Base-by-base conservation (phyloP, 805 yeast genomes). In the Candida maesae region DNA sequence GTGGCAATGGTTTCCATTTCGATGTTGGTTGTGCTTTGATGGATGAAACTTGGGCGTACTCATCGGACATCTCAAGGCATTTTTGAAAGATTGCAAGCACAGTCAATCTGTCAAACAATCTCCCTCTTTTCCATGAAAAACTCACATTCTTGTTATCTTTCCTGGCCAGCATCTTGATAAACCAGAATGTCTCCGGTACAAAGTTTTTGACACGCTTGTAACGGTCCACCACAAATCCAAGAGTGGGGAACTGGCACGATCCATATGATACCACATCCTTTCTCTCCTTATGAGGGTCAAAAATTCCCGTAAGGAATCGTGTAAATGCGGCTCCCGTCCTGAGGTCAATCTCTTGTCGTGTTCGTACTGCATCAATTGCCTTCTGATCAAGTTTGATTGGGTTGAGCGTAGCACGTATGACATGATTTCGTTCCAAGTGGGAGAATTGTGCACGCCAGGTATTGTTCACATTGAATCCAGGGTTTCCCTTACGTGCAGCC, bases 151-250 rank as follows among this genome's bases (percentile, higher is more conserved):
- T 67, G 2, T 65, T 66, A 2, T 64, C 64, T 41, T 73, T 76
- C 35, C 66, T 65, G 3, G 79, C 64, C 3, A 70, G 69, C 2
- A 89, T 58, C 15, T 73, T 73, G 4, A 93, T 64, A 48, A 63
- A 69, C 97, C 97, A 93, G 57, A 87, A 90, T 7, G 72, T 72
- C 58, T 93, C 98, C 0, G 87, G 74, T 6, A 71, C 65, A 61
- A 91, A 93, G 46, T 69, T 67, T 52, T 78, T 74, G 25, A 84
- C 84, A 42, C 96, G 70, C 42, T 80, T 78, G 58, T 80, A 89
- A 44, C 99, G 68, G 55, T 93, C 99, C 10, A 93, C 98, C 0
- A 93, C 90, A 63, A 93, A 93, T 3, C 99, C 98, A 38, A 93
- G 67, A 0, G 99, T 91, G 2, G 99, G 99, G 54, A 93, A 93